These are phyloP conservation scores for Jackrogersella multiformis DNA, from an alignment of 495 filamentous ascomycete genomes.

Conservation along the genomic window DNA sequence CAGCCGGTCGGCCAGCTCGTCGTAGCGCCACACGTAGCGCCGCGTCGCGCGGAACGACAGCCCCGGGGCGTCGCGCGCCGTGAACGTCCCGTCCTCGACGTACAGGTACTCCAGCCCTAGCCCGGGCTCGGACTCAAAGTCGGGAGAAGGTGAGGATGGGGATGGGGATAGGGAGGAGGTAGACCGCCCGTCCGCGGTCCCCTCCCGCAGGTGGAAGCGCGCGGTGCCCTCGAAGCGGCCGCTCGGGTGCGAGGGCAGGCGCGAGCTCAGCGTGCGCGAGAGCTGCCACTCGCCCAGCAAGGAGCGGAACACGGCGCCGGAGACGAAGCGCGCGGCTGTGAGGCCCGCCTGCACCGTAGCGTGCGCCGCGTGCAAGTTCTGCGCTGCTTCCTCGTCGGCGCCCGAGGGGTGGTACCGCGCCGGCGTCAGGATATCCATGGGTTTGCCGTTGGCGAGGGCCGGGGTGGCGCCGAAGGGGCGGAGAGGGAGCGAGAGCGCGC, in stretches of 20 bases:
- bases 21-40: conserved; percentile 67
- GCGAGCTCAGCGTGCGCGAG: conserved; percentile 57
- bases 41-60: conserved; percentile 60
- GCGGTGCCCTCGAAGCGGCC: conserved; percentile 70
- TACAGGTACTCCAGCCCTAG: conserved; percentile 69
- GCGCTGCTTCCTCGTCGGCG: conserved; percentile 32
- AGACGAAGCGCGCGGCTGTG: conserved; percentile 57
- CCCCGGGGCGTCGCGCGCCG: conserved; percentile 52
- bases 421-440: conserved; percentile 58
- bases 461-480: conserved; percentile 40
- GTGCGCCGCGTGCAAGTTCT: conserved; percentile 49
- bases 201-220: conserved; percentile 66
- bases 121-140: conserved; percentile 2
- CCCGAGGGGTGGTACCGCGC: conserved; percentile 49
- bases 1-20: conserved; percentile 62
- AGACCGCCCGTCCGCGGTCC: conserved; percentile 59
- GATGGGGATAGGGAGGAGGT: conserved; percentile 42
- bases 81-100: conserved; percentile 69
- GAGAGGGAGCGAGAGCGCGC: conserved; percentile 58
- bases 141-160: too few species aligned
- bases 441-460: conserved; percentile 44
- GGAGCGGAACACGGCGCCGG: conserved; percentile 74
- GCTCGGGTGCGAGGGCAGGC: conserved; percentile 61
- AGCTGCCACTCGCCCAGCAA: conserved; percentile 78
- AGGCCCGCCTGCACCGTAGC: conserved; percentile 47